Percentiles rank a stretch among this genome's conserved stretches.
Conservation (phyloP, 257 asterid genomes). For the Perilla frutescens region DNA sequence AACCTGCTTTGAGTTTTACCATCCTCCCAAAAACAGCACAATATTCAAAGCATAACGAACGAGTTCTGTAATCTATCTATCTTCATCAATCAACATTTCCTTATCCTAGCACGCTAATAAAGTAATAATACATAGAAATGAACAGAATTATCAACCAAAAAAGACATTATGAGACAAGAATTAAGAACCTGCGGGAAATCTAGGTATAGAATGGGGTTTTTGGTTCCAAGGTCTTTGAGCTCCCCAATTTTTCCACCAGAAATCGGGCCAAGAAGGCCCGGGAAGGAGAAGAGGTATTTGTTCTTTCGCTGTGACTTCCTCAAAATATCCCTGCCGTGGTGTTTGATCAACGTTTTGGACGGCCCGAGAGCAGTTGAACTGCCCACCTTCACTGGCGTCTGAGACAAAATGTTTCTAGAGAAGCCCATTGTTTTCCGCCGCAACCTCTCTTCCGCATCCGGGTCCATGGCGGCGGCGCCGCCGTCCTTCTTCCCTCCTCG, state of each 20-base stretch:
- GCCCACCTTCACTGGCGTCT: slow-evolving; percentile 45
- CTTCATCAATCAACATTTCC: neutral
- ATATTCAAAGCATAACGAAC: slow-evolving; percentile 23
- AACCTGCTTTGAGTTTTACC: neutral
- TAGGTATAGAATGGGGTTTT: slow-evolving; percentile 87
- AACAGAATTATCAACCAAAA: neutral
- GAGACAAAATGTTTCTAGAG: slow-evolving; percentile 54
- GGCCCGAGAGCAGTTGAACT: slow-evolving; percentile 55
- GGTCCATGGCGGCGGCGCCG: slow-evolving; percentile 34
- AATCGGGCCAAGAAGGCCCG: slow-evolving; percentile 77
- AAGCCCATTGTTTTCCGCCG: slow-evolving; percentile 65
- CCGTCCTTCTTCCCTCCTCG: slow-evolving; percentile 14
- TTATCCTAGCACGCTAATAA: neutral
- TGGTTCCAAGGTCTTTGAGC: slow-evolving; percentile 83
- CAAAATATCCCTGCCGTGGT: slow-evolving; percentile 81
- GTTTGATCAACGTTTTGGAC: slow-evolving; percentile 70
- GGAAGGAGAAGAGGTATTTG: slow-evolving; percentile 78
- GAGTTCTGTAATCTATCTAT: neutral
- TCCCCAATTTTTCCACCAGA: slow-evolving; percentile 90
- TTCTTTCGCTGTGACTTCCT: slow-evolving; percentile 85
- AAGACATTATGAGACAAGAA: neutral
- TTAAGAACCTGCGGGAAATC: slow-evolving; percentile 80
- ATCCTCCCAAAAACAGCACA: neutral
- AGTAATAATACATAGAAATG: neutral
- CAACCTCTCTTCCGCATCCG: slow-evolving; percentile 60